These are phyloP conservation scores for Phaeolepiota aurea DNA, from an alignment of 768 basidiomycete genomes.

Conservation along the genomic window DNA sequence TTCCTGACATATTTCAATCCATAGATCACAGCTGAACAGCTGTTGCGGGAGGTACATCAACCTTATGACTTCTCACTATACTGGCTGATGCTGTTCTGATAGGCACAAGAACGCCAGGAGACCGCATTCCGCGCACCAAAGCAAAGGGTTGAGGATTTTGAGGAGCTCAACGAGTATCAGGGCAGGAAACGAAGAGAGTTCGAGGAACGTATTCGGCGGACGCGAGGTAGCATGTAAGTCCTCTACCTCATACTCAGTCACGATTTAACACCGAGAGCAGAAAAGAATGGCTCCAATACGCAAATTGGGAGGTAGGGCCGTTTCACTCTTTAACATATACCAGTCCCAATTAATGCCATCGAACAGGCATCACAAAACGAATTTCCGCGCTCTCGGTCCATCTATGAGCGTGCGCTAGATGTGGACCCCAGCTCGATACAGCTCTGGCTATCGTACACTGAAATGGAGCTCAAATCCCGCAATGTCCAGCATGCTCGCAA, in stretches of 20 bases:
- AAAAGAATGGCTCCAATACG: constrained; percentile 84
- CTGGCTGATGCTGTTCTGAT: constrained; percentile 4
- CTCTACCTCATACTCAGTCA: constrained; percentile 3
- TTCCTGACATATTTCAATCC: not conserved
- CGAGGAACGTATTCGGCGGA: constrained; percentile 79
- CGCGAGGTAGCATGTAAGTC: constrained; percentile 71
- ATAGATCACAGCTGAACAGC: constrained; percentile 97
- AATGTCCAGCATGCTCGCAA: constrained; percentile 97
- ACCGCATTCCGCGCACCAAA: constrained; percentile 85
- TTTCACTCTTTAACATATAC: not conserved
- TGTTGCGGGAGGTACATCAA: constrained; percentile 74
- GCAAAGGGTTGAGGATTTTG: constrained; percentile 94
- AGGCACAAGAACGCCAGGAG: constrained; percentile 98
- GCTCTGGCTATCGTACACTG: constrained; percentile 90
- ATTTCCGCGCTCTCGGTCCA: constrained; percentile 88
- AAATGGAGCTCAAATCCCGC: constrained; percentile 96
- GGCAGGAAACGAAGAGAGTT: constrained; percentile 91
- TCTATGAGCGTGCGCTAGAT: constrained; percentile 95
- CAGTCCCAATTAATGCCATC: too few species aligned
- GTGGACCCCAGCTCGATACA: constrained; percentile 87
- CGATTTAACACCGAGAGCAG: constrained; percentile 35
- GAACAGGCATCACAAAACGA: constrained; percentile 88
- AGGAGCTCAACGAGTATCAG: constrained; percentile 85
- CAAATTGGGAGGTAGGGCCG: constrained; percentile 73
- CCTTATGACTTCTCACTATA: not conserved